phyloP scores from a whole-genome alignment of 257 asterid genomes.

The Rubia yunnanensis region DNA sequence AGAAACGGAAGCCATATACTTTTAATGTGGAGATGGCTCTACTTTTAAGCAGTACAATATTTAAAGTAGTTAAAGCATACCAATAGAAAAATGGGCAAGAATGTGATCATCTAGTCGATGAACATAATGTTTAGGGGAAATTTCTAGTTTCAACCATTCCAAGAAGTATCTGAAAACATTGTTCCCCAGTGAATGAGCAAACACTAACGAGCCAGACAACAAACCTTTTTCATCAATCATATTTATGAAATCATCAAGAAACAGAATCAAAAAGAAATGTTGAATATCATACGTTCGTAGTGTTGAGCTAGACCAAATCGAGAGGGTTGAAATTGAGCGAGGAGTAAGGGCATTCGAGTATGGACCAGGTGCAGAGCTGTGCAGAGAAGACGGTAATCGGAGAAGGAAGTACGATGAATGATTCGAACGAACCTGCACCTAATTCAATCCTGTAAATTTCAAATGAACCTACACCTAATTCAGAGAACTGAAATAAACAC shows the following conservation, averaged over 20 bases:
- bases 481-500: too few species aligned
- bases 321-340: constrained; percentile 96
- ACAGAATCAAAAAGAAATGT: background rate
- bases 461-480: too few species aligned
- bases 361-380: constrained; percentile 95
- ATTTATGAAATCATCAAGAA: background rate
- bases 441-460: too few species aligned
- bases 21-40: constrained; percentile 6
- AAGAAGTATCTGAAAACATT: constrained; percentile 96
- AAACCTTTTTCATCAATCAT: constrained; percentile 1
- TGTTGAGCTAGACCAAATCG: constrained; percentile 98
- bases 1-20: too few species aligned
- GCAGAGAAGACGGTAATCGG: too few species aligned
- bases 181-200: constrained; percentile 96
- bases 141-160: constrained; percentile 97
- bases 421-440: too few species aligned
- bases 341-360: constrained; percentile 90
- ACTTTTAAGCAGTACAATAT: constrained; percentile 11
- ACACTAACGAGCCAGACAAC: constrained; percentile 69
- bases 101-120: constrained; percentile 91
- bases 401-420: too few species aligned
- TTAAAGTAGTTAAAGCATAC: constrained; percentile 42
- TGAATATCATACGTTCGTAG: constrained; percentile 48
- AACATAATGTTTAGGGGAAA: constrained; percentile 78
- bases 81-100: constrained; percentile 97